Evolutionary conservation across 1,284 basidiomycete species (phyloP), one percentile per base, ranked within the genome.

Genomic region (Moesziomyces parantarcticus): DNA sequence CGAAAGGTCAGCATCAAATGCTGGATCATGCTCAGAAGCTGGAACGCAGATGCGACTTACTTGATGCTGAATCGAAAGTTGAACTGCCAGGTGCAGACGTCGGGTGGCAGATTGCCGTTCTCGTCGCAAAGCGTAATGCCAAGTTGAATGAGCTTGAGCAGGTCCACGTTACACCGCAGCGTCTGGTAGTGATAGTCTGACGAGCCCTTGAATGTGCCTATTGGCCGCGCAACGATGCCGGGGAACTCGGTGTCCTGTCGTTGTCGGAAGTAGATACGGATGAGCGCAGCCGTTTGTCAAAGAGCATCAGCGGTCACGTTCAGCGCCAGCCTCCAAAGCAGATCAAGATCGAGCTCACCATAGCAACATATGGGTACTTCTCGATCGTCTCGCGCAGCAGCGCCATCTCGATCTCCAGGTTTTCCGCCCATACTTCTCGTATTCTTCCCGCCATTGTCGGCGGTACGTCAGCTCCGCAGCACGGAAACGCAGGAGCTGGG

Each of bases 151-250:
- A 98, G 93, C 86, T 94, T 94, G 79, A 99, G 88, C 57, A 99
- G 87, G 88, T 99, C 96, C 80, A 99, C 97, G 85, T 99, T 99
- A 56, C 83, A 84, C 71, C 96, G 90, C 91, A 99, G 94, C 5
- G 97, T 99, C 85, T 99, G 96, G 85, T 97, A 99, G 86, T 99
- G 96, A 83, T 98, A 98, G 85, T 99, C 96, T 18, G 94, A 94
- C 13, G 93, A 94, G 0, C 94, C 96, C 85, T 94, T 94, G 88
- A 97, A 99, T 40, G 90, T 88, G 14, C 96, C 96, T 83, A 99
- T 97, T 14, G 97, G 96, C 20, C 97, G 89, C 10, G 96, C 97
- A 43, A 99, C 96, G 50, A 98, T 96, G 10, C 97, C 97, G 26
- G 96, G 96, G 84, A 99, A 99, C 85, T 99, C 97, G 67, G 97